Conservation (phyloP, 2,329 filamentous ascomycete species). For the Whalleya microplaca region DNA sequence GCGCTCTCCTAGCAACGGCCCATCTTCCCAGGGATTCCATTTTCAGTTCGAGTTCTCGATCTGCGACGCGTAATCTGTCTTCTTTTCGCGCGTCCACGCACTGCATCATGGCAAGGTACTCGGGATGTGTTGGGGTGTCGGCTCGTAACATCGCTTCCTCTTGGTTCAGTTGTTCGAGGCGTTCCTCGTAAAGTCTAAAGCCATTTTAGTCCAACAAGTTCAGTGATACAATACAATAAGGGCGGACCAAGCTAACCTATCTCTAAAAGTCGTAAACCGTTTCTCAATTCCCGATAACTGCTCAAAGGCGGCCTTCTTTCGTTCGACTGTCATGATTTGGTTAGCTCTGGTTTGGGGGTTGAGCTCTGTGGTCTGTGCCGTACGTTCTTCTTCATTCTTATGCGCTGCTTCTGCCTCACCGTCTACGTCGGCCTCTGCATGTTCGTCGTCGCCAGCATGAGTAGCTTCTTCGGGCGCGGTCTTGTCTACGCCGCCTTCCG, state of each 20-base stretch:
- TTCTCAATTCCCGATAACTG: slow-evolving; percentile 81
- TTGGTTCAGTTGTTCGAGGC: slow-evolving; percentile 77
- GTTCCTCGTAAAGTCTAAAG: slow-evolving; percentile 81
- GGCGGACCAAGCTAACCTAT: slow-evolving; percentile 57
- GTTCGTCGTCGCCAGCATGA: slow-evolving; percentile 57
- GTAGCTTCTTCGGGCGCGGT: slow-evolving; percentile 45
- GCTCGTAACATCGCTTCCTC: slow-evolving; percentile 66
- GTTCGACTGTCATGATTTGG: slow-evolving; percentile 61
- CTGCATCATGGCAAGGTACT: slow-evolving; percentile 87
- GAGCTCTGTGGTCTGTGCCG: slow-evolving; percentile 32
- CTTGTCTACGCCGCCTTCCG: slow-evolving; percentile 39
- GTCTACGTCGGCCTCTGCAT: slow-evolving; percentile 58
- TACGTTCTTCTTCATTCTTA: slow-evolving; percentile 69
- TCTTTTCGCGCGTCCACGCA: slow-evolving; percentile 82
- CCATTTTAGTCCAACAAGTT: slow-evolving; percentile 29
- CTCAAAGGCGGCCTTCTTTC: slow-evolving; percentile 79
- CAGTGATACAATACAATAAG: neutral
- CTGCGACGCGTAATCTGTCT: slow-evolving; percentile 77
- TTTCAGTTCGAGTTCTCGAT: slow-evolving; percentile 74
- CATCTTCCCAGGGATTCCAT: slow-evolving; percentile 73
- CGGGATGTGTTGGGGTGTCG: slow-evolving; percentile 77
- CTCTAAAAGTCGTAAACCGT: slow-evolving; percentile 85
- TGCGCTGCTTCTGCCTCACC: slow-evolving; percentile 63
- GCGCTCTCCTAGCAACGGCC: slow-evolving; percentile 79
- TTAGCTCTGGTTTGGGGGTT: slow-evolving; percentile 30